Base-by-base conservation (phyloP, 331 rosid genomes). In the Rhamnella rubrinervis region DNA sequence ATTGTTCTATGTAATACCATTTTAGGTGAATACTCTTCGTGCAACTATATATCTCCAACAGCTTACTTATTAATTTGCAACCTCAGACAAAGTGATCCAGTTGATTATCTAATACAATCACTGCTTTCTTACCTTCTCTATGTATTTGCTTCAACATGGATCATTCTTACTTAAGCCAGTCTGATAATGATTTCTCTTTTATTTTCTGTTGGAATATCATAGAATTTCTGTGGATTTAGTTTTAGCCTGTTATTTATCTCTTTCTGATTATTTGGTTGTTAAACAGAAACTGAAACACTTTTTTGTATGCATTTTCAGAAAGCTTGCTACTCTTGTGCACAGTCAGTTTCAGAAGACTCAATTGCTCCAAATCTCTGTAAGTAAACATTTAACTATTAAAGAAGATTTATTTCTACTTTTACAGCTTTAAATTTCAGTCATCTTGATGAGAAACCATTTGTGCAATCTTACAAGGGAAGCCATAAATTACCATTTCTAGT, bases 361-460 rank as follows among this genome's bases (percentile, higher is more conserved):
- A 72, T 91, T 70, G 87, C 96, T 73, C 99, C 88, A 68, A 95
- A 95, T 81, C 88, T 95, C 68, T 82, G 99, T 95, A 79, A 89
- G 98, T 72, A 71, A 49, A 75, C 37, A 12, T 37, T 35, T 61
- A 56, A 2, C 52, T 61, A 35, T 25, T 17, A n/a, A 64, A 46
- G 38, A 75, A 47, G 44, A 38, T 63, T 55, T 59, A 55, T 71
- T 66, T 71, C 55, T 60, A 53, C n/a, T 77, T 50, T 63, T 49
- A 35, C 9, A 25, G 6, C 63, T 65, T 47, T 75, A 21, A 41
- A 72, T 44, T 25, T 61, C 19, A 26, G 18, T 55, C 63, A 60
- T 39, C 31, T 35, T 53, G n/a, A 26, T 17, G 59, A 20, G 31
- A 21, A 26, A 44, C 46, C 37, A 18, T 21, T 38, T 58, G 63